phyloP scores from a whole-genome alignment of 495 filamentous ascomycete genomes.

The Oidiodendron maius region DNA sequence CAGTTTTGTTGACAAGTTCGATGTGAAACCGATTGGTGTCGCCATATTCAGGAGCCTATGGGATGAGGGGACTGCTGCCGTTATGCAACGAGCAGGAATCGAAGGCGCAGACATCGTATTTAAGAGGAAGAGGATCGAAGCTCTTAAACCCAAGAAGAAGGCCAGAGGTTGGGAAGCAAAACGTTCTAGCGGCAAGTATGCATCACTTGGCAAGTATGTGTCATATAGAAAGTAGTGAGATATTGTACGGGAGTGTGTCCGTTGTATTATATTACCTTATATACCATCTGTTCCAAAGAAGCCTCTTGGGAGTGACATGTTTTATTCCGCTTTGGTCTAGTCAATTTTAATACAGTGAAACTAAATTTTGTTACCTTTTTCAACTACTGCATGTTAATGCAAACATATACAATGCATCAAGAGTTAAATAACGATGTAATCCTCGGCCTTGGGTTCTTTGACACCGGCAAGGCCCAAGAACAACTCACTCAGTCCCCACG shows the following conservation, averaged over 20 bases:
- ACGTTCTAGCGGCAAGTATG: constrained; percentile 49
- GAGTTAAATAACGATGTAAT: too few species aligned
- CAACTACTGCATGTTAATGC: too few species aligned
- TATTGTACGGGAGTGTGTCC: background rate
- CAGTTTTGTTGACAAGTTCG: constrained; percentile 60
- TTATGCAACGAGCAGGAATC: constrained; percentile 77
- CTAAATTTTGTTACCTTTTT: too few species aligned
- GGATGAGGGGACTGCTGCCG: constrained; percentile 77
- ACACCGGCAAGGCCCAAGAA: constrained; percentile 63
- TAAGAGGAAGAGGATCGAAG: constrained; percentile 56
- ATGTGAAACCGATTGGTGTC: constrained; percentile 69
- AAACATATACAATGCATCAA: too few species aligned
- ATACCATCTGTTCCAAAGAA: background rate
- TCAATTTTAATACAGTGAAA: too few species aligned
- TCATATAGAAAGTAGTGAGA: constrained; percentile 33
- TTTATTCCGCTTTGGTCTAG: too few species aligned
- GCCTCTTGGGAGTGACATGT: background rate
- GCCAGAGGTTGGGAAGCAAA: constrained; percentile 51
- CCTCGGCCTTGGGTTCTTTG: too few species aligned
- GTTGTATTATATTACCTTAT: constrained; percentile 6
- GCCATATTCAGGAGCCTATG: constrained; percentile 82
- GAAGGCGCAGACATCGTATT: constrained; percentile 78
- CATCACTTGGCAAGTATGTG: too few species aligned
- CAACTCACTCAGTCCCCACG: constrained; percentile 76
- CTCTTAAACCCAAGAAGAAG: constrained; percentile 46